A percentile compares a stretch with the other conserved stretches of the same genome.
Evolutionary conservation across 2,329 filamentous ascomycete species (phyloP).

Genomic region (Fusarium anguioides): DNA sequence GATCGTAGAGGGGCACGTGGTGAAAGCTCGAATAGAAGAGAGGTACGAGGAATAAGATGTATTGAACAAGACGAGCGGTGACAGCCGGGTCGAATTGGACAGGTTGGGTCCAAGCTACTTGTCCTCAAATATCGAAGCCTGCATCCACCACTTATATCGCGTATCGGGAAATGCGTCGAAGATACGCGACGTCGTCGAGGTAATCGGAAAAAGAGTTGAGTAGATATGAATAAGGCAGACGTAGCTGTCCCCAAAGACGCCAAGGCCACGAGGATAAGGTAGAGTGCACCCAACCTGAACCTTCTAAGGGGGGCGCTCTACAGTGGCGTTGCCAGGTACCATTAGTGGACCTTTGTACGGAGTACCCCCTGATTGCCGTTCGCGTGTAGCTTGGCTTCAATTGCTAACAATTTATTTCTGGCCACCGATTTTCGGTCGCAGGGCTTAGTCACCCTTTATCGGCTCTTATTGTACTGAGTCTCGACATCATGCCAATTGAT

Average conservation of each 20-base stretch:
- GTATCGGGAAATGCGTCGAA: conserved; percentile 22
- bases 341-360: conserved; percentile 5
- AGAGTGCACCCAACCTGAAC: conserved; percentile 21
- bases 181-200: conserved; percentile 23
- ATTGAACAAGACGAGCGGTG: conserved; percentile 35
- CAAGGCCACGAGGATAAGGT: conserved; percentile 41
- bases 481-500: conserved; percentile 4
- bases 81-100: conserved; percentile 30
- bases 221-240: conserved; percentile 35
- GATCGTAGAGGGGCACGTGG: conserved; percentile 43
- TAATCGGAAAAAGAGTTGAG: conserved; percentile 33
- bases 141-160: conserved; percentile 31
- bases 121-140: conserved; percentile 28
- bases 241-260: conserved; percentile 40
- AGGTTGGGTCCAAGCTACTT: conserved; percentile 21
- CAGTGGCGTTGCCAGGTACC: conserved; percentile 20
- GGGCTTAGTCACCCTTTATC: conserved; percentile 40
- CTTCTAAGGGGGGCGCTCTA: conserved; percentile 14
- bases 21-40: conserved; percentile 4
- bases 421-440: neutral
- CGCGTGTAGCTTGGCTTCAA: conserved; percentile 37
- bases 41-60: conserved; percentile 12
- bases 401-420: conserved; percentile 43
- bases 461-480: neutral
- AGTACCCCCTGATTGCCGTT: conserved; percentile 39